Percentiles rank a stretch among this genome's conserved stretches.
These are phyloP conservation scores for Nemania diffusa DNA, from an alignment of 2,329 filamentous ascomycete genomes.

Conservation along the genomic window DNA sequence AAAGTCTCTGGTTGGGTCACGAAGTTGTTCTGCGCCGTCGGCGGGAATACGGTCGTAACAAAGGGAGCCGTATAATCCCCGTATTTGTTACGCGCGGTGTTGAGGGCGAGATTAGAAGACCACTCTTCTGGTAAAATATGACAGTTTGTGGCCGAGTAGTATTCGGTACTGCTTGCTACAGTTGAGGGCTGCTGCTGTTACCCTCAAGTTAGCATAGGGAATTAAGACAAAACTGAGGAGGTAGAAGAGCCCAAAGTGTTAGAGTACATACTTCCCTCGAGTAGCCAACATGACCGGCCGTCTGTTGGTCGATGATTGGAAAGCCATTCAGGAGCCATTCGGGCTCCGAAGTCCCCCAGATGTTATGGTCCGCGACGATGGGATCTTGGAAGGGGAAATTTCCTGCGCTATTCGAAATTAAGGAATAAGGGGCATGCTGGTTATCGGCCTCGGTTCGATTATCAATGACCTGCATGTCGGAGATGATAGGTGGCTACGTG, in stretches of 20 bases:
- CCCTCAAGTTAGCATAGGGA: background rate
- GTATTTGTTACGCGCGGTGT: background rate
- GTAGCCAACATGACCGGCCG: background rate
- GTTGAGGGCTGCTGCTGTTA: background rate
- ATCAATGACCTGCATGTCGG: slow-evolving; percentile 18
- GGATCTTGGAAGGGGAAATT: background rate
- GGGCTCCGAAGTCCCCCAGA: slow-evolving; percentile 1
- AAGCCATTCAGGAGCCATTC: background rate
- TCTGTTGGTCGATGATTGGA: background rate
- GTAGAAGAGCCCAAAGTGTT: background rate
- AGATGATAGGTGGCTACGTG: background rate
- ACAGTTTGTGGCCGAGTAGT: background rate
- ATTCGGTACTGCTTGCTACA: background rate
- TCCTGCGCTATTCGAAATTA: background rate
- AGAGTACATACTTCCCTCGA: slow-evolving; percentile 8
- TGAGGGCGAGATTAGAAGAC: background rate
- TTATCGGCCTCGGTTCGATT: slow-evolving; percentile 5
- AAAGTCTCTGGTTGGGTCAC: background rate
- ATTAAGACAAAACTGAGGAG: background rate
- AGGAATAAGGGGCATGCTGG: slow-evolving; percentile 1
- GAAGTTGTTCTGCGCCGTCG: slow-evolving; percentile 3
- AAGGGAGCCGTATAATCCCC: background rate
- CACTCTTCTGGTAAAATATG: slow-evolving; percentile 11
- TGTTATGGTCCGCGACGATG: background rate
- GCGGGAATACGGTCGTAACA: background rate